These are phyloP conservation scores for Patellifolia procumbens DNA, from an alignment of 179 eudicot species.

Conservation along the genomic window DNA sequence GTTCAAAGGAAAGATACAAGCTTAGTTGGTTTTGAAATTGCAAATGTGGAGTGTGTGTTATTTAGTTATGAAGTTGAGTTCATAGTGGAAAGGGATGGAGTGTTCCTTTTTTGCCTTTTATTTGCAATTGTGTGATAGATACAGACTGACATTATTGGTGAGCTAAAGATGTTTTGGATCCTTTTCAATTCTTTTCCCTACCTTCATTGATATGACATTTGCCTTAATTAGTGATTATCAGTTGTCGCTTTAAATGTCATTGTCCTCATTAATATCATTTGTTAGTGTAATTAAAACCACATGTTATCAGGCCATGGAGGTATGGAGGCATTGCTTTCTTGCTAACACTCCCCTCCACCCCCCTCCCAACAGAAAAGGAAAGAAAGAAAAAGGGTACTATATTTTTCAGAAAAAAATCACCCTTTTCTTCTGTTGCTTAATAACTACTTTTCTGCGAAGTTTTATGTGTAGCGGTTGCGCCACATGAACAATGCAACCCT, in stretches of 20 bases:
- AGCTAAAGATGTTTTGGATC: constrained; percentile 22
- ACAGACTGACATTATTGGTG: constrained; percentile 28
- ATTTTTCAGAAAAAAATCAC: not conserved
- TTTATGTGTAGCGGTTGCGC: no score
- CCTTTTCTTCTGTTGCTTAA: not conserved
- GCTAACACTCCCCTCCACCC: not conserved
- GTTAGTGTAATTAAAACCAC: constrained; percentile 15
- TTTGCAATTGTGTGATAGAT: constrained; percentile 5
- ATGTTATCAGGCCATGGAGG: constrained; percentile 15
- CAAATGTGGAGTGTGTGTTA: constrained; percentile 2
- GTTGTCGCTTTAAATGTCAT: constrained; percentile 32
- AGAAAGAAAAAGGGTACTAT: constrained; percentile 3
- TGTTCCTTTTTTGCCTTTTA: constrained; percentile 9
- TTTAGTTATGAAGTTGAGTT: constrained; percentile 14
- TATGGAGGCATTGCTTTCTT: constrained; percentile 7
- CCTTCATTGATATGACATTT: constrained; percentile 47
- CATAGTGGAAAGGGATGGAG: constrained; percentile 15
- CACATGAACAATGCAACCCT: no score
- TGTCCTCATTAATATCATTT: constrained; percentile 27
- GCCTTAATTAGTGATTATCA: constrained; percentile 35
- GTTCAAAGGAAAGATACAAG: not conserved
- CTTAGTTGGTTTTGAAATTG: no score
- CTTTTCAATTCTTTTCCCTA: constrained; percentile 18
- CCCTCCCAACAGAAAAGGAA: not conserved
- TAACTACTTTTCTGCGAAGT: no score